A percentile compares a stretch with the other conserved stretches of the same genome.
Conservation (phyloP, 495 filamentous ascomycete genomes). For the Aspergillus biplanus region DNA sequence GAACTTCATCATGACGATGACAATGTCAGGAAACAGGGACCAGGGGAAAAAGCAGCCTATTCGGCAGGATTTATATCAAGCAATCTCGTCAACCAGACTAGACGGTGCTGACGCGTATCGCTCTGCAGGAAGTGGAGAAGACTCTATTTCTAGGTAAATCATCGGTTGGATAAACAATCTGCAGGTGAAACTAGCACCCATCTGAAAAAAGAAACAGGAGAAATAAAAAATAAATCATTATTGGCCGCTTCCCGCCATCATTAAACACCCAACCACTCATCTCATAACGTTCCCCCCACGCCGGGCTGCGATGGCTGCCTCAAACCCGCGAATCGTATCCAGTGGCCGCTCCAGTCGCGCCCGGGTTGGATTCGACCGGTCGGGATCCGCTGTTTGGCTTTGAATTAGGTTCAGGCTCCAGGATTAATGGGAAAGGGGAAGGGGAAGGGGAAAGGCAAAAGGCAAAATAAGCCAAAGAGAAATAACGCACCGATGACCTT, state of each 20-base stretch:
- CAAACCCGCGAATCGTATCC: constrained; percentile 90
- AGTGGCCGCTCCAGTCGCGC: constrained; percentile 85
- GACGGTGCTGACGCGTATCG: constrained; percentile 11
- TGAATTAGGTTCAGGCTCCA: constrained; percentile 37
- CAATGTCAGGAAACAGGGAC: neutral
- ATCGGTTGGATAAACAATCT: neutral
- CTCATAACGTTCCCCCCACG: constrained; percentile 29
- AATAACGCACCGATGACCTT: constrained; percentile 73
- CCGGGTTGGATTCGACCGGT: constrained; percentile 68
- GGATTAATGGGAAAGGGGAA: neutral
- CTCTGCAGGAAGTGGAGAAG: constrained; percentile 11
- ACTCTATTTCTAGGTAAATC: constrained; percentile 17
- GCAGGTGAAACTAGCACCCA: neutral
- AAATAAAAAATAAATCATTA: neutral
- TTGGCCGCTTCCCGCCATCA: neutral
- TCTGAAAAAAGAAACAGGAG: neutral
- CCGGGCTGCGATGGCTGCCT: constrained; percentile 78
- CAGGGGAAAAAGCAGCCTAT: constrained; percentile 6
- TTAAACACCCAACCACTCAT: neutral
- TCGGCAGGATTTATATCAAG: constrained; percentile 9
- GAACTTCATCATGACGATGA: constrained; percentile 40
- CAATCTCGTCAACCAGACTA: constrained; percentile 3
- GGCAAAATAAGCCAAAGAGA: neutral
- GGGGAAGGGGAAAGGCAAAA: neutral
- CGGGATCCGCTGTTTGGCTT: constrained; percentile 38